Percentiles rank a stretch among this genome's conserved stretches.
Evolutionary conservation across 345 rosid species (phyloP).

Genomic region (Ceriops tagal): DNA sequence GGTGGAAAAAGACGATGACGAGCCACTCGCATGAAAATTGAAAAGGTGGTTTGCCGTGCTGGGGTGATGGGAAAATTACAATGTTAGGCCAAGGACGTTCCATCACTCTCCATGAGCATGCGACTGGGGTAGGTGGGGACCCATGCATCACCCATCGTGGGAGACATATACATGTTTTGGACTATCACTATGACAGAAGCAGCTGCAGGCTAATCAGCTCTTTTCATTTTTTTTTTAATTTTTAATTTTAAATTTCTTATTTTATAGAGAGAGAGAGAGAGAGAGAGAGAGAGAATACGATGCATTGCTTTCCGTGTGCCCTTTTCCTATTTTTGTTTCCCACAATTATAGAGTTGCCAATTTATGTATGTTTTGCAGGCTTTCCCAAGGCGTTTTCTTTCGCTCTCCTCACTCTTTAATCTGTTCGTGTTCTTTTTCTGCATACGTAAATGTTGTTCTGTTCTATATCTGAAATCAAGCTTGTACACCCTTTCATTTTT

Average conservation of each 20-base stretch:
- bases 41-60: background rate
- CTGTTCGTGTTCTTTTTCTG: background rate
- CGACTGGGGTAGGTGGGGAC: slow-evolving; percentile 37
- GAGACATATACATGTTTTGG: slow-evolving; percentile 39
- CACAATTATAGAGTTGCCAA: background rate
- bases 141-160: slow-evolving; percentile 56
- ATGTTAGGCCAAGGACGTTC: slow-evolving; percentile 7
- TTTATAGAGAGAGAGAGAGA: too few species aligned
- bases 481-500: too few species aligned
- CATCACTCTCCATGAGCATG: slow-evolving; percentile 15
- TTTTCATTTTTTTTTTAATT: background rate
- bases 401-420: background rate
- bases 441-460: background rate
- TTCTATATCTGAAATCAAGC: too few species aligned
- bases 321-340: slow-evolving; percentile 8
- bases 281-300: slow-evolving; percentile 17
- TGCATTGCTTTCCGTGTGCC: slow-evolving; percentile 31
- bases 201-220: slow-evolving; percentile 2
- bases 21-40: background rate
- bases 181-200: slow-evolving; percentile 24
- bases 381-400: background rate
- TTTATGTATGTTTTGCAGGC: background rate
- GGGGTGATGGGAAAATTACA: background rate
- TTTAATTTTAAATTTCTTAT: too few species aligned
- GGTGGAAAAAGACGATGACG: too few species aligned